Base-by-base conservation (phyloP, 1,284 basidiomycete genomes). In the Sporisorium reilianum region DNA sequence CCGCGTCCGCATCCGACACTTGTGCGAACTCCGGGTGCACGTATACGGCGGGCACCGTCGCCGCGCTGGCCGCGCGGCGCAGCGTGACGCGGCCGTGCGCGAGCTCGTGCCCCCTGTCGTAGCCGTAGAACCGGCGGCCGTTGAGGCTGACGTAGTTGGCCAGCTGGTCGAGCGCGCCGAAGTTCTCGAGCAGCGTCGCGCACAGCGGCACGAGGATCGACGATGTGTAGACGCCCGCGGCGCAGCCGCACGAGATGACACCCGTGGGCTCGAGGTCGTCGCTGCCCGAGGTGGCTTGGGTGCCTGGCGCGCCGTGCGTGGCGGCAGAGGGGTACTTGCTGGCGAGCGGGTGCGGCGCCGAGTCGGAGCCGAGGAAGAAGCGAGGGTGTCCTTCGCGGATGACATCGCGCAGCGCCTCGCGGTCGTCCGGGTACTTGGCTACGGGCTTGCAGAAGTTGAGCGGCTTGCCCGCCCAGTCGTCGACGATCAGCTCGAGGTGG, bases 371-470 rank as follows among this genome's bases (percentile, higher is more conserved):
- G 49, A 99, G 88, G 90, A 99, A 99, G 87, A 99, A 99, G 63
- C 93, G 91, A 2, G 94, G 92, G 85, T 97, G 93, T 2, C 96
- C 81, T 64, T 77, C 58, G 68, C 87, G 88, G 58, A 99, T 89
- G 40, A 95, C 90, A 23, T 92, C 89, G 60, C 91, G 90, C 58
- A 99, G 87, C 11, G 97, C 95, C 77, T 89, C 86, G 28, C 96
- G 89, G 85, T 99, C 97, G 75, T 93, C 91, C 5, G 95, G 95
- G 81, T 90, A 95, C 86, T 99, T 99, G 28, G 97, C 96, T 23
- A 99, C 93, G 0, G 97, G 97, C 86, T 99, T 99, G 89, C 97
- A 99, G 85, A 93, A 99, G 85, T 97, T 90, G 89, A 93, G 93
- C 0, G 93, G 90, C 86, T 98, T 95, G 7, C 95, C 94, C 1